Evolutionary conservation across 2,329 filamentous ascomycete species (phyloP).

Genomic region (Penicillium oxalicum): DNA sequence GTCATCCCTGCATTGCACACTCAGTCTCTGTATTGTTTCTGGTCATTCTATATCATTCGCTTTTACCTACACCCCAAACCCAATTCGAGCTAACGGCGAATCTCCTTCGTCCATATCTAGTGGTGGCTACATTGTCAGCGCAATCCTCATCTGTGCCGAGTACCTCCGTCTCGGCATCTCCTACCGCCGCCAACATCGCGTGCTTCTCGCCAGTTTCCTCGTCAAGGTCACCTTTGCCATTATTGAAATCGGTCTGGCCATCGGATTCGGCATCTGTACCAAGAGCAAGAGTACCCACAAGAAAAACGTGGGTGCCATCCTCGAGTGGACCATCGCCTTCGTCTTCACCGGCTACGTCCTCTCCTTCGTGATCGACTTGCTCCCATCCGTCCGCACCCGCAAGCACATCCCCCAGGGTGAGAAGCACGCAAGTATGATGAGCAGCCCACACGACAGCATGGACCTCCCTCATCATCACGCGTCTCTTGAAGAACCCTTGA

Average conservation of each 20-base stretch:
- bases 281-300: conserved; percentile 42
- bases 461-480: conserved; percentile 13
- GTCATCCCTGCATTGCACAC: too few relatives aligned
- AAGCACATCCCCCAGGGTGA: conserved; percentile 41
- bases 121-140: conserved; percentile 74
- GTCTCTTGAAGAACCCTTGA: conserved; percentile 34
- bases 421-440: conserved; percentile 21
- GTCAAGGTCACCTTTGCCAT: conserved; percentile 82
- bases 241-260: conserved; percentile 63
- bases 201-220: conserved; percentile 76
- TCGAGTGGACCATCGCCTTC: conserved; percentile 76
- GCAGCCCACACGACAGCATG: conserved; percentile 12
- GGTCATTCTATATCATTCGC: too few relatives aligned
- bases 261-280: conserved; percentile 58
- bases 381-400: conserved; percentile 65
- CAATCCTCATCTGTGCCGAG: conserved; percentile 83
- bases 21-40: too few relatives aligned
- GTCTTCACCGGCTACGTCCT: conserved; percentile 84
- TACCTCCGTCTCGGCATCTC: conserved; percentile 79
- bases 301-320: conserved; percentile 64
- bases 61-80: too few relatives aligned
- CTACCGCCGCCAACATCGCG: conserved; percentile 62
- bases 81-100: not conserved
- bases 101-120: conserved; percentile 16
- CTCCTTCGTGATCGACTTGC: conserved; percentile 80